These are phyloP conservation scores for Diaporthe sp. DNA, from an alignment of 2,329 filamentous ascomycete species.

Conservation along the genomic window DNA sequence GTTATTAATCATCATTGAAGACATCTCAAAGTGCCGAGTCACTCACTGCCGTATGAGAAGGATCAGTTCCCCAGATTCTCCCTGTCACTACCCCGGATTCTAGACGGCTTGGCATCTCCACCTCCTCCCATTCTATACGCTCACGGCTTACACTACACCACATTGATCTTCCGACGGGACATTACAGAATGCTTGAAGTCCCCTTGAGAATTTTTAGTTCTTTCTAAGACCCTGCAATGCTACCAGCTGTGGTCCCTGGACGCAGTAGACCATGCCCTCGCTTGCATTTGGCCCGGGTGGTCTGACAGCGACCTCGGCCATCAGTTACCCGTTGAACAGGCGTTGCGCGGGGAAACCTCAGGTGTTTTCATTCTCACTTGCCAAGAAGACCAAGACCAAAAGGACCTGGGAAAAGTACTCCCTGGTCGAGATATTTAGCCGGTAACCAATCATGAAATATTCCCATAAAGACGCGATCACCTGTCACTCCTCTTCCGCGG, in stretches of 20 bases:
- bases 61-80: neutral
- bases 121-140: neutral
- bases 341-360: constrained; percentile 24
- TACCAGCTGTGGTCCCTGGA: neutral
- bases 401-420: constrained; percentile 8
- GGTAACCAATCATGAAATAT: constrained; percentile 25
- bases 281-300: constrained; percentile 12
- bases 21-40: neutral
- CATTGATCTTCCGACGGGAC: neutral
- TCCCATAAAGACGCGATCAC: neutral
- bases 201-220: neutral
- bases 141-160: constrained; percentile 7
- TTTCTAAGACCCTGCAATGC: neutral
- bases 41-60: constrained; percentile 5
- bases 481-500: neutral
- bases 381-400: constrained; percentile 18
- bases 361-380: neutral
- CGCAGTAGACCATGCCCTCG: constrained; percentile 1
- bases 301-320: constrained; percentile 1
- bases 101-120: constrained; percentile 17
- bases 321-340: neutral
- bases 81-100: constrained; percentile 24
- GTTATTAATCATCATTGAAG: neutral
- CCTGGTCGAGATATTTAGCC: constrained; percentile 16
- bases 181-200: neutral